Percentiles rank a stretch among this genome's conserved stretches.
phyloP scores from a whole-genome alignment of 1,284 basidiomycete genomes.

The Anthracocystis walkeri region DNA sequence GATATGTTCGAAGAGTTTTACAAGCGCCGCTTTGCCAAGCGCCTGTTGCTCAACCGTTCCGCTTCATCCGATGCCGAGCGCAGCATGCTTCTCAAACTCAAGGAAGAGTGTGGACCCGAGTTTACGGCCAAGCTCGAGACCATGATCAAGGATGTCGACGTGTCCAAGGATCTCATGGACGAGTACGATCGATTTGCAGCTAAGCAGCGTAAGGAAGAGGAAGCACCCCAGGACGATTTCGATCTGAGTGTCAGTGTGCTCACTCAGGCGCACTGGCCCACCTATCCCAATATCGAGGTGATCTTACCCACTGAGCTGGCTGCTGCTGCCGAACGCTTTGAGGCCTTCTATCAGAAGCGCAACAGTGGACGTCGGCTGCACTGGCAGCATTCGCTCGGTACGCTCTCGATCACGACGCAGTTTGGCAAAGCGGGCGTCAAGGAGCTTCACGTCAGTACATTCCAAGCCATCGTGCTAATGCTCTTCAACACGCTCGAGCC shows the following conservation, averaged over 20 bases:
- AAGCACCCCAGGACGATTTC: conserved; percentile 44
- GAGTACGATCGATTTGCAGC: conserved; percentile 71
- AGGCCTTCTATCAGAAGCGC: conserved; percentile 61
- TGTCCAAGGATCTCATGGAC: conserved; percentile 79
- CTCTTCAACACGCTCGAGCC: conserved; percentile 79
- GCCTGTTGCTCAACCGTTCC: conserved; percentile 84
- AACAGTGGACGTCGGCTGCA: conserved; percentile 63
- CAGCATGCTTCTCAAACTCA: conserved; percentile 86
- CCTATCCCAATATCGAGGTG: conserved; percentile 62
- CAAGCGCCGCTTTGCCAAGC: conserved; percentile 86
- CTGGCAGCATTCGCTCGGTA: conserved; percentile 68
- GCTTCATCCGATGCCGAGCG: conserved; percentile 93
- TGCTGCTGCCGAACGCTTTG: conserved; percentile 49
- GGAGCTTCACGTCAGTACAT: conserved; percentile 89
- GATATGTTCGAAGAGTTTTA: conserved; percentile 83
- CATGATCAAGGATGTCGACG: conserved; percentile 86
- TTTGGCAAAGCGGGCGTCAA: conserved; percentile 76
- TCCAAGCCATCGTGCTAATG: conserved; percentile 87
- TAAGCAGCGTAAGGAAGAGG: conserved; percentile 61
- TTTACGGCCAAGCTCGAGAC: conserved; percentile 85
- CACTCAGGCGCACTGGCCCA: conserved; percentile 75
- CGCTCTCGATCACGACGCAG: conserved; percentile 53
- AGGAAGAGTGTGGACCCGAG: conserved; percentile 89
- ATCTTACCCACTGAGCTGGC: conserved; percentile 48
- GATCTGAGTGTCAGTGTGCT: conserved; percentile 74